Evolutionary conservation across 2,329 filamentous ascomycete genomes (phyloP), one percentile per base, ranked within the genome.

Genomic region (Hypoxylon sp.): DNA sequence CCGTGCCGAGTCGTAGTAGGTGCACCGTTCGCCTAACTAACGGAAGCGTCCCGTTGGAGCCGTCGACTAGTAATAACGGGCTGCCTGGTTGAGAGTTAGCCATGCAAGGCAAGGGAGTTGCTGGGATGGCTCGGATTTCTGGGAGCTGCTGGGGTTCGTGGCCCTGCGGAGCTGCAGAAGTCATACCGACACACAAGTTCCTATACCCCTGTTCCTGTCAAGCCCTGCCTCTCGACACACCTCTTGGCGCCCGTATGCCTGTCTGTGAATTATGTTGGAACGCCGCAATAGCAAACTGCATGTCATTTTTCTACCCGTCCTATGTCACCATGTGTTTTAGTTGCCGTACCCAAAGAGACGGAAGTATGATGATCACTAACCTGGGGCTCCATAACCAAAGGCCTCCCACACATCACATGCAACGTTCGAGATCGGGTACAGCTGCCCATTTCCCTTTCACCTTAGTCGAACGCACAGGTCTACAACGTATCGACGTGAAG

Each of bases 1-100:
- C 67, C 64, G 66, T 66, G 66, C 66, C 66, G 69, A 60, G 60
- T 62, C 53, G 17, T 46, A 51, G 54, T 56, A 49, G 61, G 46
- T 22, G 59, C 35, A 22, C 57, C 57, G 50, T 56, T 49, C 33
- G 31, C 37, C 33, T 53, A 46, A 46, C 58, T 68, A 65, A 62
- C 69, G 69, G 69, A 72, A 69, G 61, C 46, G 57, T 63, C 57
- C 69, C 69, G 67, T 72, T 70, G 69, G 66, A 72, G 69, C 69
- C 67, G 69, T 60, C 35, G 55, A 54, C 62, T 68, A 69, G 56
- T 51, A 61, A 51, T 50, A 44, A 44, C 40, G 17, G 40, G 40
- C 61, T 64, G 56, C 42, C 51, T 64, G 61, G 37, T 67, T 62
- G 61, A 58, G 53, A 31, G 37, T 51, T 51, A 27, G 31, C 31